Base-by-base conservation (phyloP, 2,329 filamentous ascomycete genomes). In the Chrysoporthe puriensis region DNA sequence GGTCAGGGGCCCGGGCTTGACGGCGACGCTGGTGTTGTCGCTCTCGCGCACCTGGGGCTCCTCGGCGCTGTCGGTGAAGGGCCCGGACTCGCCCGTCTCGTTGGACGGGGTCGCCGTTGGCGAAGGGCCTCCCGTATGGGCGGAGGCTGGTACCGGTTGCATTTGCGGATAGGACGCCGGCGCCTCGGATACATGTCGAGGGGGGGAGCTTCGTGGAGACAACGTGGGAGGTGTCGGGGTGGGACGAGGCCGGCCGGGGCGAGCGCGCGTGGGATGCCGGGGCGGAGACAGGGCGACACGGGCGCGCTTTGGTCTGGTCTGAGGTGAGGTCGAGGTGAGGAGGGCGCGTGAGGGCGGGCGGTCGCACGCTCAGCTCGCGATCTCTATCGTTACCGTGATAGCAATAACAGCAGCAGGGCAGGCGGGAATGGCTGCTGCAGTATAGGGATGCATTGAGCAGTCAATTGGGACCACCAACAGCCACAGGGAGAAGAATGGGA, bases 121-220 rank as follows among this genome's bases (percentile, higher is more conserved):
- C 61, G 68, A 59, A 43, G 42, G 65, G 62, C 66, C 68, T 64
- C 68, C 68, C 62, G 62, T 61, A 66, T n/a, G 52, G 67, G 61
- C 57, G 68, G 68, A 65, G 68, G 68, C 66, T 70, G 68, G 66
- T 54, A 65, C 52, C 58, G 68, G 66, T 68, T 57, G 68, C 68
- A 70, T 70, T 68, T 70, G 68, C 65, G 68, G 54, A 70, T 58
- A 60, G 65, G 66, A 50, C 68, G 68, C 18, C 54, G 65, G 68
- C 68, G 68, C 68, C 59, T 67, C 68, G 68, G 66, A 70, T 67
- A 70, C 68, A 70, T 70, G 66, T 70, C 68, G 68, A 66, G 68
- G n/a, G 62, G 64, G 54, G 52, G 54, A 62, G 50, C 46, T 54
- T 59, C 48, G 65, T 43, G 59, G 58, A 61, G 66, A 62, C 62